Percentiles rank a stretch among this genome's conserved stretches.
These are phyloP conservation scores for Boletus holoroseus DNA, from an alignment of 1,284 basidiomycete species.

Conservation along the genomic window DNA sequence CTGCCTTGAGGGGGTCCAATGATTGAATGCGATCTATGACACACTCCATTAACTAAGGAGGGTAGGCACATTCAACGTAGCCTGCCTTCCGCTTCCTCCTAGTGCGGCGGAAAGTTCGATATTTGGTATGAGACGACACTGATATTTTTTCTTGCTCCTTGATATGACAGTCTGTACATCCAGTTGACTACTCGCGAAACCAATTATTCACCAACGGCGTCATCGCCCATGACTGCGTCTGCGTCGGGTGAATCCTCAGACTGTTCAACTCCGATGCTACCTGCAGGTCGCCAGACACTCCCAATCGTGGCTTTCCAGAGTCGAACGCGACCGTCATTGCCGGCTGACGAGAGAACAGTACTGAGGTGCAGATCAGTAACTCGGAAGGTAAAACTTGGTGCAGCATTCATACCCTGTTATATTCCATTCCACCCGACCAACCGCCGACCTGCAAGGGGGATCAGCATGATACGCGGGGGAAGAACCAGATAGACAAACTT, in stretches of 20 bases:
- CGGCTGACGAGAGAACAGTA: constrained; percentile 82
- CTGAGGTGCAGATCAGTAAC: constrained; percentile 38
- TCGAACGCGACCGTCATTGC: constrained; percentile 83
- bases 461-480: constrained; percentile 11
- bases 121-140: background rate
- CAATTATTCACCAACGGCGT: constrained; percentile 20
- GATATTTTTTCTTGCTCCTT: background rate
- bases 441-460: constrained; percentile 44
- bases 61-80: background rate
- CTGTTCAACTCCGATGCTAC: constrained; percentile 73
- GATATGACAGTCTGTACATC: background rate
- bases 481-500: constrained; percentile 39
- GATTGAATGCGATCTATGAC: background rate
- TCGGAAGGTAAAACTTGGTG: background rate
- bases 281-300: constrained; percentile 71
- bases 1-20: no score
- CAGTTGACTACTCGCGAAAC: background rate
- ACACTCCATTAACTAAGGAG: background rate
- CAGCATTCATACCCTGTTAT: constrained; percentile 67
- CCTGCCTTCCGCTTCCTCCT: background rate
- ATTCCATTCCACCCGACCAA: constrained; percentile 80
- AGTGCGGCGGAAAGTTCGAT: background rate
- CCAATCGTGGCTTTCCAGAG: constrained; percentile 82
- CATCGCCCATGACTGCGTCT: constrained; percentile 33
- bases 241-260: constrained; percentile 48